Percentiles rank a stretch among this genome's conserved stretches.
Evolutionary conservation across 805 yeast genomes (phyloP).

Genomic region (Nakazawaea holstii): DNA sequence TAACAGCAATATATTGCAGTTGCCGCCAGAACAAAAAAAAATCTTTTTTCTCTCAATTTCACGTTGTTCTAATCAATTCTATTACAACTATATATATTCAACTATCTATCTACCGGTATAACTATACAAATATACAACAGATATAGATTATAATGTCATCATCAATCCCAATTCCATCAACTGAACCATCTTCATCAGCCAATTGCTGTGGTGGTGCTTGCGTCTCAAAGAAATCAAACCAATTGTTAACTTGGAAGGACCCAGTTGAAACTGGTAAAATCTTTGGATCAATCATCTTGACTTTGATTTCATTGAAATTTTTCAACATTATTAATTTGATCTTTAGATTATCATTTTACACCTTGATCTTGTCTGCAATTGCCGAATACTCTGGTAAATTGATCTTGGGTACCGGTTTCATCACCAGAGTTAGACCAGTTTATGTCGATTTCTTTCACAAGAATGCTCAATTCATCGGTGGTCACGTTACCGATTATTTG

Average conservation of each 20-base stretch:
- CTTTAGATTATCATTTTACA: constrained; percentile 55
- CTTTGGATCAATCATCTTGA: constrained; percentile 55
- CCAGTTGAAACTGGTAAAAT: constrained; percentile 75
- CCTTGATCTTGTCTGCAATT: constrained; percentile 55
- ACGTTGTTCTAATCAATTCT: too few relatives aligned
- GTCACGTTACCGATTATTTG: constrained; percentile 33
- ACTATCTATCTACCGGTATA: too few relatives aligned
- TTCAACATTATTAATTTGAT: constrained; percentile 58
- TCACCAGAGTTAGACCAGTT: constrained; percentile 71
- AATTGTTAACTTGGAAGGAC: constrained; percentile 66
- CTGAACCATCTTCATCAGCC: neutral
- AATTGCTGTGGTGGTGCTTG: constrained; percentile 27
- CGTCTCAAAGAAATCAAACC: constrained; percentile 18
- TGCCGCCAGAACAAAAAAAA: too few relatives aligned
- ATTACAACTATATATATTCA: too few relatives aligned
- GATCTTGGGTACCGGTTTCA: constrained; percentile 74
- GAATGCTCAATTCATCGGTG: constrained; percentile 21
- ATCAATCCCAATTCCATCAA: neutral
- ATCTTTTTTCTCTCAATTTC: too few relatives aligned
- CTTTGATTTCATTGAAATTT: constrained; percentile 53
- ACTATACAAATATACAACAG: neutral
- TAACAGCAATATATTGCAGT: too few relatives aligned
- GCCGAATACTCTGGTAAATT: constrained; percentile 74
- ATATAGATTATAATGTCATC: neutral
- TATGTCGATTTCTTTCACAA: constrained; percentile 26